Evolutionary conservation across 257 asterid species (phyloP).

Genomic region (Ocimum tenuiflorum): DNA sequence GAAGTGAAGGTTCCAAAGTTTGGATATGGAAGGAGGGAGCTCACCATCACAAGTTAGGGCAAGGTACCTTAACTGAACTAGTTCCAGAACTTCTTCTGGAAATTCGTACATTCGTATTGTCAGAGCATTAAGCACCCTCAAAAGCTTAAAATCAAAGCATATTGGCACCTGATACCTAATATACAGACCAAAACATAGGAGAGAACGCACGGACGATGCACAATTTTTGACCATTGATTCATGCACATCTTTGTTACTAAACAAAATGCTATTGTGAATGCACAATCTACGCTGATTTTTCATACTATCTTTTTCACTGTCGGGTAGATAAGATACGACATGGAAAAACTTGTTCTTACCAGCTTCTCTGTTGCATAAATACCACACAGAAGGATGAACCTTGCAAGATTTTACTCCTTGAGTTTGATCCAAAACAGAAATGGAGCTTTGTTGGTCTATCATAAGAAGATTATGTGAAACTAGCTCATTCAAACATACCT

Average conservation of each 20-base stretch:
- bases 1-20: slow-evolving; percentile 10
- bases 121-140: neutral
- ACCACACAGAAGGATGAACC: neutral
- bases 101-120: neutral
- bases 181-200: neutral
- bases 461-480: neutral
- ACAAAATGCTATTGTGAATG: neutral
- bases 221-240: neutral
- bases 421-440: neutral
- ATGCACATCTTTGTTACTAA: neutral
- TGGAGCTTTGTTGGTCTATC: neutral
- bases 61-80: neutral
- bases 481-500: neutral
- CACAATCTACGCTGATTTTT: neutral
- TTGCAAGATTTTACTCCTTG: neutral
- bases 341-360: neutral
- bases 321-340: neutral
- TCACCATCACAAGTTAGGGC: neutral
- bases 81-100: neutral
- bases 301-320: neutral
- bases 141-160: neutral
- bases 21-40: neutral
- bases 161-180: neutral
- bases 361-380: neutral
- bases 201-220: neutral